A percentile compares a stretch with the other conserved stretches of the same genome.
Conservation (phyloP, 108 stramenopile species). For the Chaetoceros tenuissimus region DNA sequence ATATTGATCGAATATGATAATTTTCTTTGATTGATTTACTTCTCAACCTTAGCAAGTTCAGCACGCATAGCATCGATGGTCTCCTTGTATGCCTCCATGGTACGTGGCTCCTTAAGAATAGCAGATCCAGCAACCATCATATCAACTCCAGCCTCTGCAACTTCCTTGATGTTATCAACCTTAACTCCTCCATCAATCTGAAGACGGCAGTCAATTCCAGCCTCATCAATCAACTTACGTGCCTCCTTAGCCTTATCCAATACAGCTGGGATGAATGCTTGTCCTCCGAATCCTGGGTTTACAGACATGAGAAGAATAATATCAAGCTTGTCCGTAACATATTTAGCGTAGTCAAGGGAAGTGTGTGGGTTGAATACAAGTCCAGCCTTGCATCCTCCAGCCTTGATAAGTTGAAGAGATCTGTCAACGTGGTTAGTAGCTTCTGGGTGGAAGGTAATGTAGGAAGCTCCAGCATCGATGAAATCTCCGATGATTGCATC, state of each 20-base stretch:
- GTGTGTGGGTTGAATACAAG: constrained; percentile 98
- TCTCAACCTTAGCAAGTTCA: constrained; percentile 71
- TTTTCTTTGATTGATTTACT: constrained; percentile 11
- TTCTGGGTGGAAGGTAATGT: constrained; percentile 99
- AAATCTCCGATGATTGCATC: constrained; percentile 91
- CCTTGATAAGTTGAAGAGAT: constrained; percentile 90
- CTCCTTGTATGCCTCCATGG: constrained; percentile 88
- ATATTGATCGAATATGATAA: no score
- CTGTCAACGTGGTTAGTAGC: constrained; percentile 94
- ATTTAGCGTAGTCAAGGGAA: constrained; percentile 77
- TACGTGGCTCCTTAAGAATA: constrained; percentile 94
- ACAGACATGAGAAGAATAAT: constrained; percentile 97
- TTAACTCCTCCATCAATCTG: constrained; percentile 94
- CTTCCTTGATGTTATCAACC: constrained; percentile 90
- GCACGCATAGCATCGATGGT: constrained; percentile 95
- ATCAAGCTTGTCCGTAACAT: constrained; percentile 96
- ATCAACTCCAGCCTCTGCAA: constrained; percentile 96
- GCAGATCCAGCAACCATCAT: constrained; percentile 98
- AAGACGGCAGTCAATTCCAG: constrained; percentile 92
- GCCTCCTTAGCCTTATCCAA: constrained; percentile 93
- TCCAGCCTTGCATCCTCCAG: constrained; percentile 94
- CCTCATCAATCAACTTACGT: constrained; percentile 92
- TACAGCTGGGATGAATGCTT: constrained; percentile 89
- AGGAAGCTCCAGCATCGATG: constrained; percentile 94
- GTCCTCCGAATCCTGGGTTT: constrained; percentile 98